Evolutionary conservation across 495 filamentous ascomycete genomes (phyloP), one percentile per base, ranked within the genome.

Genomic region (Neurospora sp.): DNA sequence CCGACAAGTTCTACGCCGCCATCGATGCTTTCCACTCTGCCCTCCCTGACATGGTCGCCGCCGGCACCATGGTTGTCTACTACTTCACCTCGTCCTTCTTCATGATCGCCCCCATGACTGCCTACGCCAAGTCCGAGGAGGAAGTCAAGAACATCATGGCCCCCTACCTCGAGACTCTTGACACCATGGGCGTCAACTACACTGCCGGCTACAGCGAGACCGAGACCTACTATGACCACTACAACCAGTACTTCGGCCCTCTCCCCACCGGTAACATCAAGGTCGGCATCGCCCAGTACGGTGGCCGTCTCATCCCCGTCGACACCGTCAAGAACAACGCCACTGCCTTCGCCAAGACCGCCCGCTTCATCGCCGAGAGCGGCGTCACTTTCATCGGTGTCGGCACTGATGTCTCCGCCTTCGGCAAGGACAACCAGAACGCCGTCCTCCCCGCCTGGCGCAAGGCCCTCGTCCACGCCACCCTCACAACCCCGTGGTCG

Each of bases 231-330:
- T 79, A 84, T 40, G 81, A 83, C 20, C 79, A 87, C 73, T 89
- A 84, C 78, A 73, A 81, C 61, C 75, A 73, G 14, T 84, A 84
- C 77, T 80, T 86, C 72, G 81, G 79, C 16, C 79, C 80, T n/a
- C 78, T 84, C 10, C 78, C 79, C 22, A 77, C 78, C 16, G 77
- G 78, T 38, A 82, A 81, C 73, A 83, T 88, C 69, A 80, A 79
- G 11, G 84, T 87, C 48, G 80, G 83, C 69, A 80, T 79, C 20
- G 84, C 82, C 74, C 85, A 89, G 70, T 88, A 87, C 77, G 89
- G 88, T 27, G 88, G 89, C 40, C 86, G 90, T 40, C 83, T 91
- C 12, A 85, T 91, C 68, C 88, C 89, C 6, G 83, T 85, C 46
- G 75, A 78, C n/a, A 79, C 87, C 11, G 80, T 90, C 38, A 37